A percentile compares a stretch with the other conserved stretches of the same genome.
Conservation (phyloP, 2,329 filamentous ascomycete genomes). For the Incumbomyces delicatus region DNA sequence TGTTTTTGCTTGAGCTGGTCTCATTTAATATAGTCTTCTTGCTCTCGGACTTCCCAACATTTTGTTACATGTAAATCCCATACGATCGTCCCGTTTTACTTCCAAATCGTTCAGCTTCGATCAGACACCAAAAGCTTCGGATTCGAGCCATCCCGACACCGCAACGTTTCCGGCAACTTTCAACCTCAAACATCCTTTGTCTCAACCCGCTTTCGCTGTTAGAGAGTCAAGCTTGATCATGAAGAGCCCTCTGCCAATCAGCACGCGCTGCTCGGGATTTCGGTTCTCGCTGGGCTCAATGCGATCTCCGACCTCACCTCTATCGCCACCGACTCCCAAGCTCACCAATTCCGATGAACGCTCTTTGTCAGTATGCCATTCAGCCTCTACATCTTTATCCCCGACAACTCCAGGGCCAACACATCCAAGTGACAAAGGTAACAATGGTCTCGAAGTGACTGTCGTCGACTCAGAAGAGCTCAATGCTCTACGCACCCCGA, state of each 20-base stretch:
- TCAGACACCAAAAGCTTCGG: too few species aligned
- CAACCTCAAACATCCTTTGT: not conserved
- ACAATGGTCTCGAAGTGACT: not conserved
- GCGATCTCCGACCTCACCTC: not conserved
- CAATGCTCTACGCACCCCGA: constrained; percentile 11
- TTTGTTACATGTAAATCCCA: too few species aligned
- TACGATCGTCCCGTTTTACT: too few species aligned
- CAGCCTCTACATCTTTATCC: not conserved
- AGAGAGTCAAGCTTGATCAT: not conserved
- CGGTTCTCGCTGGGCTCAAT: constrained; percentile 3
- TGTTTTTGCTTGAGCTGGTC: constrained; percentile 3
- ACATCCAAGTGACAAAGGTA: constrained; percentile 10
- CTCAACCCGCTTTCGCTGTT: not conserved
- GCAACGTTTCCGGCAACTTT: not conserved
- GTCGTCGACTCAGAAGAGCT: constrained; percentile 4
- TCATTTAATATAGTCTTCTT: not conserved
- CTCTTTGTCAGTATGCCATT: constrained; percentile 4
- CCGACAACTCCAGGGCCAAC: constrained; percentile 8
- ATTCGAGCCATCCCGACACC: not conserved
- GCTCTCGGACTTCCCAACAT: too few species aligned
- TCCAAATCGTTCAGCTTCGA: too few species aligned
- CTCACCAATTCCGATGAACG: not conserved
- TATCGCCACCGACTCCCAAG: not conserved
- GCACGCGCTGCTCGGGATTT: constrained; percentile 1
- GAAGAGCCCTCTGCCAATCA: not conserved